Evolutionary conservation across 768 basidiomycete genomes (phyloP).

Genomic region (Ramaria sp.): DNA sequence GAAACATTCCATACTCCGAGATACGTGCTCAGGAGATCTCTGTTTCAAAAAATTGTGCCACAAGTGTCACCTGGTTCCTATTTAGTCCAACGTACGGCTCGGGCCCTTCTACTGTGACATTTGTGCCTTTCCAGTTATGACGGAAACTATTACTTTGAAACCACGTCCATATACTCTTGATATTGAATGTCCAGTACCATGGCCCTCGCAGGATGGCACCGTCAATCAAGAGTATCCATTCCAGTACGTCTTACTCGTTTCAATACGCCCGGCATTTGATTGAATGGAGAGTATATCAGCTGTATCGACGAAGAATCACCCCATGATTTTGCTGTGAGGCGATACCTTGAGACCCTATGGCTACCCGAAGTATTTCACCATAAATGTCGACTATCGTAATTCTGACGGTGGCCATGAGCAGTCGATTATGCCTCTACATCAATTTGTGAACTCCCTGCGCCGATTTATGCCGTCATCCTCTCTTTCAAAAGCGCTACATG

Average conservation of each 20-base stretch:
- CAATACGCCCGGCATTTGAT: not conserved
- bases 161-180: not conserved
- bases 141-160: not conserved
- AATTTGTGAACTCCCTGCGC: constrained; percentile 44
- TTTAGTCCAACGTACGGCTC: not conserved
- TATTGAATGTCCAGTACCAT: constrained; percentile 22
- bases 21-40: no score
- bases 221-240: constrained; percentile 50
- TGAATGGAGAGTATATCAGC: constrained; percentile 10
- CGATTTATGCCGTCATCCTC: constrained; percentile 31
- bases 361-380: constrained; percentile 48
- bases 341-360: constrained; percentile 70
- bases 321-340: constrained; percentile 49
- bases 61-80: not conserved
- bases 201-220: constrained; percentile 52
- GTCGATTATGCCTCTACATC: constrained; percentile 60
- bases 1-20: no score
- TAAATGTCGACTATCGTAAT: constrained; percentile 2
- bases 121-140: not conserved
- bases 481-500: constrained; percentile 34
- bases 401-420: constrained; percentile 18
- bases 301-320: constrained; percentile 31
- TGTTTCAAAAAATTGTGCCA: no score
- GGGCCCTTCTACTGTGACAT: not conserved
- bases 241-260: not conserved